A percentile compares a stretch with the other conserved stretches of the same genome.
These are phyloP conservation scores for Exophiala mesophila DNA, from an alignment of 2,329 filamentous ascomycete species.

Conservation along the genomic window DNA sequence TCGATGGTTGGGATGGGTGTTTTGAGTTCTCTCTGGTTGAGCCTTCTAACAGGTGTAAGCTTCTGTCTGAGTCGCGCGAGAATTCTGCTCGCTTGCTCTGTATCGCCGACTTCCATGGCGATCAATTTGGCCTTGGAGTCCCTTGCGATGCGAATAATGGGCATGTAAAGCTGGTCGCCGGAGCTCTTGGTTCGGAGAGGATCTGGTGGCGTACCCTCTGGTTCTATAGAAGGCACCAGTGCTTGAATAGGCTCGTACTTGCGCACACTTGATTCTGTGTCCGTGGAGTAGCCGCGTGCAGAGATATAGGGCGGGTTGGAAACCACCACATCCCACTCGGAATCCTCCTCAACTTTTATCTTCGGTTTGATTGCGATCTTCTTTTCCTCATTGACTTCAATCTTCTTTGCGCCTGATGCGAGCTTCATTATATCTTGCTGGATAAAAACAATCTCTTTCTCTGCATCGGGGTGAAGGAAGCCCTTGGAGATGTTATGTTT, in stretches of 20 bases:
- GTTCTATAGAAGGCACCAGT: slow-evolving; percentile 50
- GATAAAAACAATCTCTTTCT: slow-evolving; percentile 42
- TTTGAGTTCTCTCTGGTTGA: no score
- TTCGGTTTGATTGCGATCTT: background rate
- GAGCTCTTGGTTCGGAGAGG: slow-evolving; percentile 20
- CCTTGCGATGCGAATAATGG: slow-evolving; percentile 54
- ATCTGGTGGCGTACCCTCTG: slow-evolving; percentile 32
- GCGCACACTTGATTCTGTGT: slow-evolving; percentile 64
- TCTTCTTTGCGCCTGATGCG: background rate
- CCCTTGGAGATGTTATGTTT: slow-evolving; percentile 42
- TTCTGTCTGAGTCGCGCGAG: slow-evolving; percentile 30
- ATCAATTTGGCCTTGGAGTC: slow-evolving; percentile 50
- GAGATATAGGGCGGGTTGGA: slow-evolving; percentile 94
- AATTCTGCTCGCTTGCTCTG: slow-evolving; percentile 63
- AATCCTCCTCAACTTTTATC: background rate
- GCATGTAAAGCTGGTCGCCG: slow-evolving; percentile 61
- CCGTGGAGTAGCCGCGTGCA: slow-evolving; percentile 52
- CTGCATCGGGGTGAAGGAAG: slow-evolving; percentile 27
- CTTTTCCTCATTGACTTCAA: background rate
- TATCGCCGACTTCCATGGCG: slow-evolving; percentile 67
- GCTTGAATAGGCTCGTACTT: slow-evolving; percentile 76
- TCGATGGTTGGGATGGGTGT: slow-evolving; percentile 9
- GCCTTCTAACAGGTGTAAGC: no score
- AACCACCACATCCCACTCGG: slow-evolving; percentile 61
- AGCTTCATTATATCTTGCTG: slow-evolving; percentile 40